These are phyloP conservation scores for Hortiboletus rubellus DNA, from an alignment of 1,284 basidiomycete genomes.

Conservation along the genomic window DNA sequence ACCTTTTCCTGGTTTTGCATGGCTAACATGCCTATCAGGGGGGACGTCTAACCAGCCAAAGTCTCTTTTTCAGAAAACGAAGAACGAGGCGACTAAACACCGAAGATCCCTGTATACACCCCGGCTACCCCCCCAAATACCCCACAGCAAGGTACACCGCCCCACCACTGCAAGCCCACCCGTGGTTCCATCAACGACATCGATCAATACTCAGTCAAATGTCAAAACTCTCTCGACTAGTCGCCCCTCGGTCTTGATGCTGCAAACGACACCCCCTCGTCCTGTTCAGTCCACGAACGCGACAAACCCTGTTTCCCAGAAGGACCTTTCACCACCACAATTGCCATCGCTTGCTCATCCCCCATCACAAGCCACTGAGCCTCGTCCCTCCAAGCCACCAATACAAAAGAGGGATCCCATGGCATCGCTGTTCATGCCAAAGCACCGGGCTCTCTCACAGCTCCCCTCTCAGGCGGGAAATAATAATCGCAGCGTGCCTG, in stretches of 20 bases:
- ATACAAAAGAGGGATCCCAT: constrained; percentile 61
- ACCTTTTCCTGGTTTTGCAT: background rate
- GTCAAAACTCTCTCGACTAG: constrained; percentile 44
- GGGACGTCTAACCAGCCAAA: constrained; percentile 52
- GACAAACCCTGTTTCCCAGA: constrained; percentile 11
- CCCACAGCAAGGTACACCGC: constrained; percentile 44
- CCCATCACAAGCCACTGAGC: constrained; percentile 19
- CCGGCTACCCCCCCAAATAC: constrained; percentile 52
- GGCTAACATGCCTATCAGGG: constrained; percentile 42
- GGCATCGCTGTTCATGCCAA: constrained; percentile 71
- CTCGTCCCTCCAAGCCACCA: constrained; percentile 37
- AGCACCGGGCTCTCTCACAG: constrained; percentile 66
- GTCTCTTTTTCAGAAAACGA: constrained; percentile 74
- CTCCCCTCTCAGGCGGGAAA: constrained; percentile 40
- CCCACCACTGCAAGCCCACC: constrained; percentile 37
- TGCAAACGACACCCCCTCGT: constrained; percentile 12
- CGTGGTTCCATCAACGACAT: constrained; percentile 37
- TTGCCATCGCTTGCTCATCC: constrained; percentile 15
- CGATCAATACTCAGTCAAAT: constrained; percentile 39
- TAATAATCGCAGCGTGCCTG: constrained; percentile 21
- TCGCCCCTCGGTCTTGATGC: constrained; percentile 26
- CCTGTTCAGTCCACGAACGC: constrained; percentile 16
- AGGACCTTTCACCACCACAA: constrained; percentile 19
- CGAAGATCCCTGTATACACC: constrained; percentile 60
- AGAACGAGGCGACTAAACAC: constrained; percentile 62